These are phyloP conservation scores for Cystobasidium slooffiae DNA, from an alignment of 1,284 basidiomycete genomes.

Conservation along the genomic window DNA sequence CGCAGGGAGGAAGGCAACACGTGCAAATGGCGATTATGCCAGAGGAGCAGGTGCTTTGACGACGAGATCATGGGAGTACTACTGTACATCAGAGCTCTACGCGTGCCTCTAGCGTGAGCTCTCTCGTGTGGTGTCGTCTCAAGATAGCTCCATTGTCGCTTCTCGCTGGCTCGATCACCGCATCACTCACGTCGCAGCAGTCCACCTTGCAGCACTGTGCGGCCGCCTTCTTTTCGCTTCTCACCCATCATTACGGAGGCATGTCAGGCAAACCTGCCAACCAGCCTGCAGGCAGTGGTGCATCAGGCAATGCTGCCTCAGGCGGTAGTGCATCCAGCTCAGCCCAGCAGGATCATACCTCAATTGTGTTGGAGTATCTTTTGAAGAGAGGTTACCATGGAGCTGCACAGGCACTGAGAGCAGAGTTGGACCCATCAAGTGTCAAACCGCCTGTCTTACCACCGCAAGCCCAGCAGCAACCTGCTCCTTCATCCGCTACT, in stretches of 20 bases:
- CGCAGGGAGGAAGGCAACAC: too few relatives aligned
- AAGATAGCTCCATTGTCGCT: too few relatives aligned
- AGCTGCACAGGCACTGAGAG: slow-evolving; percentile 74
- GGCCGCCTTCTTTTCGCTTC: too few relatives aligned
- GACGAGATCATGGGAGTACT: too few relatives aligned
- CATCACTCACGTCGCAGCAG: too few relatives aligned
- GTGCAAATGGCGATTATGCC: too few relatives aligned
- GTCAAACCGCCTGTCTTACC: background rate
- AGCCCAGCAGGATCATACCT: slow-evolving; percentile 37
- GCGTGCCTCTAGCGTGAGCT: too few relatives aligned
- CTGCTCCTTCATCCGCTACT: background rate
- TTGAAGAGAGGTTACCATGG: slow-evolving; percentile 76
- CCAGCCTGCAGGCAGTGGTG: background rate
- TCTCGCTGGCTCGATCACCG: too few relatives aligned
- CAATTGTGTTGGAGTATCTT: slow-evolving; percentile 78
- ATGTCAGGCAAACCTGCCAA: background rate
- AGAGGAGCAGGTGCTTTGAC: too few relatives aligned
- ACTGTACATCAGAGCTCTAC: too few relatives aligned
- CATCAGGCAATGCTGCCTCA: slow-evolving; percentile 1
- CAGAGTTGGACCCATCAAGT: slow-evolving; percentile 63
- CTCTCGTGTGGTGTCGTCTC: too few relatives aligned
- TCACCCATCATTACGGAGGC: background rate
- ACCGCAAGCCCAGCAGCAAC: background rate
- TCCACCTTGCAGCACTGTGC: too few relatives aligned
- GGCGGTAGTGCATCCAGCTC: background rate